Evolutionary conservation across 2,329 filamentous ascomycete genomes (phyloP).

Genomic region (Claviceps sp.): DNA sequence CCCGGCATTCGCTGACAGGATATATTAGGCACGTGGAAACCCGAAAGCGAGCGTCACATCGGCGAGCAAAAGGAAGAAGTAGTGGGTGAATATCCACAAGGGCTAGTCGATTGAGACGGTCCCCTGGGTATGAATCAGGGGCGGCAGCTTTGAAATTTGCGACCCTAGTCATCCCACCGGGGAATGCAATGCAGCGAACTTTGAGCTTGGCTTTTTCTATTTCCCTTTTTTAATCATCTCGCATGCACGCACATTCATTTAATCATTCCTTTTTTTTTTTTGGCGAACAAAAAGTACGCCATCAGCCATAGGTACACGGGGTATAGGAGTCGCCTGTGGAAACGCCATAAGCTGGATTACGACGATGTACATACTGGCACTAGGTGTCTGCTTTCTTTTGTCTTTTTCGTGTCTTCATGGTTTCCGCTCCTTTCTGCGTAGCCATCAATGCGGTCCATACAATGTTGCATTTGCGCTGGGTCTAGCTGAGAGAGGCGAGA

Average conservation of each 20-base stretch:
- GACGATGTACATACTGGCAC: background rate
- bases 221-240: background rate
- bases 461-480: background rate
- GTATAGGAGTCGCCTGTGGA: background rate
- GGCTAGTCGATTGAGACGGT: background rate
- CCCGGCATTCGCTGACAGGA: constrained; percentile 9
- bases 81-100: background rate
- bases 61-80: constrained; percentile 29
- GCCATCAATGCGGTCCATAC: background rate
- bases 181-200: background rate
- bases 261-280: background rate
- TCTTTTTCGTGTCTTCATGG: no score
- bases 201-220: background rate
- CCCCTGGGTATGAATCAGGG: no score
- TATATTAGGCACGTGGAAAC: constrained; percentile 57
- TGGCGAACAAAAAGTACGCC: background rate
- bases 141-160: background rate
- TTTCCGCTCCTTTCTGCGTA: background rate
- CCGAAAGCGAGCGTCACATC: constrained; percentile 57
- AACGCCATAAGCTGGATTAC: background rate
- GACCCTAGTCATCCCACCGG: background rate
- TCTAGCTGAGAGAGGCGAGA: background rate
- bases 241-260: background rate
- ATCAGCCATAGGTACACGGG: background rate
- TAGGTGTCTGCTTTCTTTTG: background rate